Conservation (phyloP, 2,329 filamentous ascomycete genomes). For the Xylariaceae sp. region DNA sequence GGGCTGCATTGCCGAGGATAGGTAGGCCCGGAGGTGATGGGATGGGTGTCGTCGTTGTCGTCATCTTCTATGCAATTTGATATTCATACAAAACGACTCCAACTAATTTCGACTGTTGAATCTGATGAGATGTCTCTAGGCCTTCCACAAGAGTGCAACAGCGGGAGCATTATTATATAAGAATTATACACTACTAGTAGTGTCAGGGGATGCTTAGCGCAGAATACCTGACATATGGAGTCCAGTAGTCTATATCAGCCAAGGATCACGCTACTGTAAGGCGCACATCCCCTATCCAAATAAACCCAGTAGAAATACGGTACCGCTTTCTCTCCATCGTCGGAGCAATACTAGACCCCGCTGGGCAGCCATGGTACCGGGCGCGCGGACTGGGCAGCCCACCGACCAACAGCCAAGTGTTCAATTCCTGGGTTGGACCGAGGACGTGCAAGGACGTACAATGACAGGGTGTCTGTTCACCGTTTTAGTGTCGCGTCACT, state of each 20-base stretch:
- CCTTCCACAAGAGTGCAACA: too few species aligned
- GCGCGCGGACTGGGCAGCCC: conserved; percentile 11
- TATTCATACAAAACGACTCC: background rate
- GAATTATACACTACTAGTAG: conserved; percentile 1
- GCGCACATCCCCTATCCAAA: too few species aligned
- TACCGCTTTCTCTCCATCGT: too few species aligned
- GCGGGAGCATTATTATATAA: conserved; percentile 14
- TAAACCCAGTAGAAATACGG: too few species aligned
- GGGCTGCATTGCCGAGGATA: conserved; percentile 68
- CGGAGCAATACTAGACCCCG: conserved; percentile 23
- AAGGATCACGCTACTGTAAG: background rate
- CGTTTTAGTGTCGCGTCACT: too few species aligned
- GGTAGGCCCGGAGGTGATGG: conserved; percentile 69
- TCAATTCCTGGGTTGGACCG: conserved; percentile 3
- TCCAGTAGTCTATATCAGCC: background rate
- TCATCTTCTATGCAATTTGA: conserved; percentile 10
- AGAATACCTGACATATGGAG: background rate
- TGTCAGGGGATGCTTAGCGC: conserved; percentile 8
- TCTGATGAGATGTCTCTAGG: background rate
- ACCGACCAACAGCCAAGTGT: conserved; percentile 8
- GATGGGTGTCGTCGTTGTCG: conserved; percentile 51
- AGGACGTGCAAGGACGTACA: conserved; percentile 2
- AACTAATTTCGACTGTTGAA: background rate
- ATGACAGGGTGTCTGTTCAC: background rate
- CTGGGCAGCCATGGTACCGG: conserved; percentile 1